A percentile compares a stretch with the other conserved stretches of the same genome.
Evolutionary conservation across 768 basidiomycete species (phyloP).

Genomic region (Trametes coccinea): DNA sequence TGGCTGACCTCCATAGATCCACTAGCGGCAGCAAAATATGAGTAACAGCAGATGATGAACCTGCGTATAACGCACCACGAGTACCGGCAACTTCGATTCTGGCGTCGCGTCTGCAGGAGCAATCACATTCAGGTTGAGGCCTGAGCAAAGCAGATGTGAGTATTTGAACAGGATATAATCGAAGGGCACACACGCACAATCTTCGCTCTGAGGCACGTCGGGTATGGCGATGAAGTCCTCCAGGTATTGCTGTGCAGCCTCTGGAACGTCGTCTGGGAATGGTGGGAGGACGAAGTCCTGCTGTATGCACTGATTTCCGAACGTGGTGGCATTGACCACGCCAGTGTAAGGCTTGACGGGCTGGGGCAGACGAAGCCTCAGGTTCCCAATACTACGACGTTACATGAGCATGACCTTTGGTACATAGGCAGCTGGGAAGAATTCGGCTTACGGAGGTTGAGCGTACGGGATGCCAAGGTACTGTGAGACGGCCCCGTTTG

Average conservation of each 20-base stretch:
- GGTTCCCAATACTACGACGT: slow-evolving; percentile 1
- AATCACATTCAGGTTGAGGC: slow-evolving; percentile 26
- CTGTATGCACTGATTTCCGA: slow-evolving; percentile 22
- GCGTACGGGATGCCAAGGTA: slow-evolving; percentile 35
- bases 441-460: slow-evolving; percentile 29
- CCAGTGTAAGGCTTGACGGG: neutral
- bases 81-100: slow-evolving; percentile 19
- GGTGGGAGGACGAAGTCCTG: neutral
- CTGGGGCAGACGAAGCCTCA: slow-evolving; percentile 11
- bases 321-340: slow-evolving; percentile 14
- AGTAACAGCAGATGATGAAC: too few relatives aligned
- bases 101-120: slow-evolving; percentile 2
- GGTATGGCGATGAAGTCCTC: neutral
- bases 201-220: slow-evolving; percentile 12
- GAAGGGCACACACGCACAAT: slow-evolving; percentile 2
- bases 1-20: slow-evolving; percentile 7
- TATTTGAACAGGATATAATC: neutral
- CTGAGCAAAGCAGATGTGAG: neutral
- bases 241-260: neutral
- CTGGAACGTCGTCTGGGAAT: neutral
- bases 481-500: slow-evolving; percentile 10
- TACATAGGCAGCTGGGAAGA: neutral
- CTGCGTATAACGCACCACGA: slow-evolving; percentile 18
- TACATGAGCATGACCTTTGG: neutral
- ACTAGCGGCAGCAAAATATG: neutral